phyloP scores from a whole-genome alignment of 2,329 filamentous ascomycete genomes.

The Cladosporium cucumerinum region DNA sequence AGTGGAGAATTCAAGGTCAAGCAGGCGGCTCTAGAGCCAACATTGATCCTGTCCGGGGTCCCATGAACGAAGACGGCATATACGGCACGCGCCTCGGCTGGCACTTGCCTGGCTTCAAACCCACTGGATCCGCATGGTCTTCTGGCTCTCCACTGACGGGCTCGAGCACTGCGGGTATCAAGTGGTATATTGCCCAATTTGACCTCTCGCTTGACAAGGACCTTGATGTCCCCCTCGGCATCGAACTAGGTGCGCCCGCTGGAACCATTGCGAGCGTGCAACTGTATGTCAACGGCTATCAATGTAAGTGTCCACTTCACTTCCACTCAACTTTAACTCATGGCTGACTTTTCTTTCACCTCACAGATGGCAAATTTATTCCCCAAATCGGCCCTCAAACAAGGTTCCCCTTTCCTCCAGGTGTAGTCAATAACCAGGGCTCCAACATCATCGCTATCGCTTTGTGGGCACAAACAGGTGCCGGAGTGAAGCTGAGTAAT shows the following conservation, averaged over 20 bases:
- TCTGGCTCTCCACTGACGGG: slow-evolving; percentile 42
- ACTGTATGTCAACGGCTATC: slow-evolving; percentile 72
- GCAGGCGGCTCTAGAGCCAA: slow-evolving; percentile 61
- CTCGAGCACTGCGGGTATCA: slow-evolving; percentile 50
- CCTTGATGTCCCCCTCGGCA: slow-evolving; percentile 61
- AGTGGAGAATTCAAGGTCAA: slow-evolving; percentile 67
- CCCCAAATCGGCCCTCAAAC: slow-evolving; percentile 72
- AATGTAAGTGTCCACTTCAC: slow-evolving; percentile 34
- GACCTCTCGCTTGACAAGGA: slow-evolving; percentile 52
- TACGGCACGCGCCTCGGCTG: slow-evolving; percentile 62
- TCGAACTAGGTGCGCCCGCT: slow-evolving; percentile 48
- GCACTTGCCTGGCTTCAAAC: slow-evolving; percentile 53
- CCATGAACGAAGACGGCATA: slow-evolving; percentile 64
- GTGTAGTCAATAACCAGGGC: slow-evolving; percentile 67
- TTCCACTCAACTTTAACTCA: not conserved
- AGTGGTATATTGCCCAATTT: slow-evolving; percentile 57
- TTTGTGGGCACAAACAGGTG: slow-evolving; percentile 62
- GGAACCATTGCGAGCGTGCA: slow-evolving; percentile 35
- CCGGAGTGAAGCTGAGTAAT: slow-evolving; percentile 42
- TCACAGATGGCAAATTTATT: slow-evolving; percentile 57
- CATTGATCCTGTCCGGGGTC: slow-evolving; percentile 56
- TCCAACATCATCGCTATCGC: slow-evolving; percentile 66
- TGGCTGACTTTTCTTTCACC: not conserved
- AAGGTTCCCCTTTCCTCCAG: slow-evolving; percentile 68
- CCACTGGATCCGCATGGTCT: slow-evolving; percentile 43